Percentiles rank a stretch among this genome's conserved stretches.
Conservation (phyloP, 2,329 filamentous ascomycete genomes). For the Microdochium nivale region DNA sequence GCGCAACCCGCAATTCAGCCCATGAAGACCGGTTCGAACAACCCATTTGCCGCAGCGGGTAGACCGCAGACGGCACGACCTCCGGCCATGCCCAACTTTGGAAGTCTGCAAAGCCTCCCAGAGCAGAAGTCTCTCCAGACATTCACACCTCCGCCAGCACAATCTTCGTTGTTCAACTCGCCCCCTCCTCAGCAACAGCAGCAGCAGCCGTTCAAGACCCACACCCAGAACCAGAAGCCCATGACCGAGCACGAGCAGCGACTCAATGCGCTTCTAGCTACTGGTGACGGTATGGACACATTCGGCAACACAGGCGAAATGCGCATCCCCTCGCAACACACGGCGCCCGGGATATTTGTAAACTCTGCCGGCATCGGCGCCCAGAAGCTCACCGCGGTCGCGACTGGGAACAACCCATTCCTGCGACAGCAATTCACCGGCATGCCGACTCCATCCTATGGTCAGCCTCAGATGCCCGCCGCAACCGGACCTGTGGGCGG, state of each 20-base stretch:
- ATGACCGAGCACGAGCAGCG: conserved; percentile 59
- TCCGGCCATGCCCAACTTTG: conserved; percentile 60
- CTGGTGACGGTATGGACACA: conserved; percentile 89
- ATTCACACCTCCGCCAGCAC: conserved; percentile 30
- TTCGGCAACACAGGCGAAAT: conserved; percentile 96
- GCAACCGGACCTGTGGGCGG: conserved; percentile 49
- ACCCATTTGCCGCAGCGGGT: conserved; percentile 76
- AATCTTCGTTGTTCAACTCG: conserved; percentile 31
- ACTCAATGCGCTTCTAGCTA: conserved; percentile 78
- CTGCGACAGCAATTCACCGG: conserved; percentile 76
- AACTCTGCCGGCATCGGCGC: conserved; percentile 87
- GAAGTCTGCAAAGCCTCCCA: conserved; percentile 49
- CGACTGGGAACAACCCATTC: conserved; percentile 85
- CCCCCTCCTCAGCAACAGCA: conserved; percentile 30
- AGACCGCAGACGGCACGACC: conserved; percentile 49
- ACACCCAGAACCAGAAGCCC: conserved; percentile 42
- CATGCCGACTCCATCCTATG: conserved; percentile 53
- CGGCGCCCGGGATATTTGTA: conserved; percentile 89
- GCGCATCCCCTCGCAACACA: conserved; percentile 93
- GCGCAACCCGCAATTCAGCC: conserved; percentile 61
- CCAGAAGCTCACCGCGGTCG: conserved; percentile 58
- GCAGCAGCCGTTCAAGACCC: conserved; percentile 35
- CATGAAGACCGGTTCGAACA: conserved; percentile 91
- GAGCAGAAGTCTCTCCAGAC: conserved; percentile 73
- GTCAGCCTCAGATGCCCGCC: conserved; percentile 39